Evolutionary conservation across 2,329 filamentous ascomycete genomes (phyloP), one percentile per base, ranked within the genome.

Genomic region (Ophiostoma triangulosporum): DNA sequence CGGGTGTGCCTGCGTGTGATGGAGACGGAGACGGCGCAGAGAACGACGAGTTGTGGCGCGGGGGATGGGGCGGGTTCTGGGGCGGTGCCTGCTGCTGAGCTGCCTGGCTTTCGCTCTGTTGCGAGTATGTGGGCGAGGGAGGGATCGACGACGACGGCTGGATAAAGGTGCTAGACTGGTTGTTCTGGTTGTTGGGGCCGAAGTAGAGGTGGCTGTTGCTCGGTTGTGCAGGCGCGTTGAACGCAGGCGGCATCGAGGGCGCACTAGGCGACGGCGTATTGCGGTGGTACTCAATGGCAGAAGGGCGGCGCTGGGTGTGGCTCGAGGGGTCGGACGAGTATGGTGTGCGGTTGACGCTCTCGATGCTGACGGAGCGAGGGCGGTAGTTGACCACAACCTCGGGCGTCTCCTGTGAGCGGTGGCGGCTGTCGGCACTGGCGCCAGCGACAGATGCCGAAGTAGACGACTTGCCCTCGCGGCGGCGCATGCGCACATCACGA

Each of bases 401-500:
- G 7, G 65, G 63, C 1, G 65, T 66, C 29, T n/a, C n/a, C n/a
- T 65, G 62, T 6, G 64, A 65, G 56, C 65, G 62, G 57, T 62
- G 62, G 51, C 57, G 59, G 8, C 8, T 48, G 8, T 52, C 36
- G 4, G 22, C 26, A 8, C 17, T 22, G 12, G 27, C 20, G 15
- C 29, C 40, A 9, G 40, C 12, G 43, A 26, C 43, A 6, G 43
- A 24, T 2, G 54, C 54, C 3, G 52, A 50, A 1, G 45, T 33
- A 2, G 51, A 43, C 3, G 57, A 54, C 61, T 68, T 67, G 53
- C 63, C 63, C 56, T 88, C 84, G 62, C 89, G 63, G 43, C 66
- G 63, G 54, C 65, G 63, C 66, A 68, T 68, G 22, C 66, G 59
- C 15, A 66, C 64, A 69, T 97, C 93, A 58, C 93, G 86, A 54